Evolutionary conservation across 371 early-diverging fungal genomes (phyloP), one percentile per base, ranked within the genome.

Genomic region (Amoeboaphelidium protococcarum): DNA sequence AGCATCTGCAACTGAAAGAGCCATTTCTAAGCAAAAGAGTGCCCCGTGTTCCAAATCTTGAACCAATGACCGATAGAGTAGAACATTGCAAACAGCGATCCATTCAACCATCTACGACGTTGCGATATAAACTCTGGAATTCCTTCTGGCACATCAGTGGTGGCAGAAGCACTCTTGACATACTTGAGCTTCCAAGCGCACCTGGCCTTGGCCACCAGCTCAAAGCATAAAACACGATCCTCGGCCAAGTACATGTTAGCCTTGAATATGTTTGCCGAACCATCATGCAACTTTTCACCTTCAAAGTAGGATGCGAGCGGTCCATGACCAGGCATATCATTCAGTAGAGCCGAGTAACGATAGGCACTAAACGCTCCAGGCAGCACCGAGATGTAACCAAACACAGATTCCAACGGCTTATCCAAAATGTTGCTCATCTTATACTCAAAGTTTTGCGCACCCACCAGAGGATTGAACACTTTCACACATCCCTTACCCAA

Each of bases 381-480:
- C 13, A 48, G 21, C 47, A 92, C 94, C 1, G 85, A 80, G 57
- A 92, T 90, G 58, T 84, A 89, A n/a, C 94, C 94, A 67, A 86
- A 86, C 19, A 84, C 79, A 3, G 84, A 82, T 63, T 92, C 94
- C 16, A 92, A 66, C 1, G 91, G 91, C 63, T 92, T 92, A 66
- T 92, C 94, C 13, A 92, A 66, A 57, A 92, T 90, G 58, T 92
- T 92, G 52, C 80, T 79, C 26, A 46, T 47, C 23, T 47, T 0
- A n/a, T 44, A 44, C 55, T 66, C 91, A 66, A 92, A 92, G 61
- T 90, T 87, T 58, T 91, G 94, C 10, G 84, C 60, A 20, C 69
- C 71, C 13, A 70, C 67, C 10, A 70, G 48, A 3, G 69, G 69
- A 51, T 66, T 70, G 26, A 67, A 45, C 10, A 85, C 49, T 26